Evolutionary conservation across 306 rosid species (phyloP), one percentile per base, ranked within the genome.

Genomic region (Carpinus fangiana): DNA sequence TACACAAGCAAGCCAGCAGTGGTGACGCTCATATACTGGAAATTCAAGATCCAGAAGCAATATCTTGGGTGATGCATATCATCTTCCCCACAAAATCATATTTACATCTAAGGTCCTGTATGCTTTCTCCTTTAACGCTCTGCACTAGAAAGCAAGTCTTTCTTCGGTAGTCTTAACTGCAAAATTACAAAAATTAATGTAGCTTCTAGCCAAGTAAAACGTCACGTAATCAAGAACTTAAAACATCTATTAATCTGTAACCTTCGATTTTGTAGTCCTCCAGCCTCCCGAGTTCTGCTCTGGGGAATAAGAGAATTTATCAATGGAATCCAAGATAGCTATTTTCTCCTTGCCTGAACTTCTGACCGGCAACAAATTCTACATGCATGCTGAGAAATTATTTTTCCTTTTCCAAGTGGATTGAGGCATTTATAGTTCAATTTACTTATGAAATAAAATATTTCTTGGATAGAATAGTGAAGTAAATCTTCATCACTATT

Each of bases 261-360:
- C 94, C 96, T 90, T 92, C 21, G 90, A 82, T 86, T 88, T 90
- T 81, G 87, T 86, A 54, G 89, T 79, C 87, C 87, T 90, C 93
- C 87, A 85, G 74, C 85, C 90, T 76, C 83, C 89, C 50, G 87
- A 74, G 59, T 75, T 75, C 77, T 82, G 73, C 47, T 53, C 77
- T 57, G 86, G 87, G 60, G 66, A 45, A 75, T 84, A 89, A 4
- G 88, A 73, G 76, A 87, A 90, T 59, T 86, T 83, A 13, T 89
- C 90, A 82, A 89, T 66, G 75, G 91, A 81, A 84, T 85, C 89
- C 59, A 79, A 61, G 79, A 51, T 73, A 66, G 78, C 76, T 67
- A 43, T 77, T 79, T 73, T 74, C 56, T 78, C 74, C 86, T 14
- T 54, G 21, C 79, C 74, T 31, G 87, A 73, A 73, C 78, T 80